These are phyloP conservation scores for Wickerhamiella slavikovae DNA, from an alignment of 805 yeast genomes.

Conservation along the genomic window DNA sequence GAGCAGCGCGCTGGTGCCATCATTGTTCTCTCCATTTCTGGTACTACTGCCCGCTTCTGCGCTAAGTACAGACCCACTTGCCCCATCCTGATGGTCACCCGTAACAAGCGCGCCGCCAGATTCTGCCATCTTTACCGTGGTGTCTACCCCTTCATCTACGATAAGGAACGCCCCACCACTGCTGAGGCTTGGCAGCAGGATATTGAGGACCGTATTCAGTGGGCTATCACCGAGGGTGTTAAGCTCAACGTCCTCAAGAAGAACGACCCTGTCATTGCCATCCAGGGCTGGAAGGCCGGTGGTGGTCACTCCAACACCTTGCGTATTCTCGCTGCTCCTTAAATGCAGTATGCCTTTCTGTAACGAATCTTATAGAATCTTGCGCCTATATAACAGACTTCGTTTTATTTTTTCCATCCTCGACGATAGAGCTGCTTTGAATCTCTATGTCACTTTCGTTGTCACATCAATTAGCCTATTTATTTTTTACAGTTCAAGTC, in stretches of 20 bases:
- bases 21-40: slow-evolving; percentile 86
- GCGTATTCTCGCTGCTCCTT: slow-evolving; percentile 34
- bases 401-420: background rate
- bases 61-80: slow-evolving; percentile 96
- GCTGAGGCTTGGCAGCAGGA: slow-evolving; percentile 83
- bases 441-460: too few species aligned
- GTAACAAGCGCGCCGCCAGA: slow-evolving; percentile 86
- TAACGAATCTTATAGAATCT: background rate
- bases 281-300: slow-evolving; percentile 98
- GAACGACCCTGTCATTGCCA: slow-evolving; percentile 81
- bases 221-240: slow-evolving; percentile 80
- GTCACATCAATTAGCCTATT: too few species aligned
- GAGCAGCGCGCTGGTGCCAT: slow-evolving; percentile 96
- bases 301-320: slow-evolving; percentile 97
- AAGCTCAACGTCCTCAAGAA: slow-evolving; percentile 64
- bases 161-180: slow-evolving; percentile 28
- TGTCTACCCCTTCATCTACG: slow-evolving; percentile 89
- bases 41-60: slow-evolving; percentile 85
- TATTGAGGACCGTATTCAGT: slow-evolving; percentile 83
- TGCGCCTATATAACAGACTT: too few species aligned
- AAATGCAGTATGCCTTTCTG: background rate
- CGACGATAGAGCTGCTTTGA: background rate
- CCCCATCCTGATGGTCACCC: slow-evolving; percentile 95
- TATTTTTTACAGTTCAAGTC: too few species aligned
- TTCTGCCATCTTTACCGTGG: slow-evolving; percentile 94